Conservation (phyloP, 1,284 basidiomycete species). For the Malassezia globosa region DNA sequence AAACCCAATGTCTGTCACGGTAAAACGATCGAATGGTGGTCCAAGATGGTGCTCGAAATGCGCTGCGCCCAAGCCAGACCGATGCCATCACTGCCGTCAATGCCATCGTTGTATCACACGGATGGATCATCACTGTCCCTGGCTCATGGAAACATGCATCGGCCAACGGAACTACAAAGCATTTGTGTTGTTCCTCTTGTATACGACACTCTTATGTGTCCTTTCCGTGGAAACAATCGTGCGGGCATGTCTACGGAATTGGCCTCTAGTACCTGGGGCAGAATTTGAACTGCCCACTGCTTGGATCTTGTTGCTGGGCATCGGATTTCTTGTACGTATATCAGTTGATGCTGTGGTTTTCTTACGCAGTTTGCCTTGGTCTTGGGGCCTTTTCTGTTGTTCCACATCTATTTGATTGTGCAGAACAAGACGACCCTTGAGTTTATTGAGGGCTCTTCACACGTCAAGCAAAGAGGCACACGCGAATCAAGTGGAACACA, state of each 20-base stretch:
- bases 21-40: conserved; percentile 30
- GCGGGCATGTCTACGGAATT: neutral
- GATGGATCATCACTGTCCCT: conserved; percentile 60
- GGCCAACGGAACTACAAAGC: conserved; percentile 66
- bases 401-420: conserved; percentile 43
- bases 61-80: conserved; percentile 56
- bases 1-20: conserved; percentile 13
- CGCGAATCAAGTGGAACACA: neutral
- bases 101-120: conserved; percentile 63
- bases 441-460: conserved; percentile 41
- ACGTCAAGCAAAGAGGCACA: neutral
- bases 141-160: conserved; percentile 67
- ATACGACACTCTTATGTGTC: neutral
- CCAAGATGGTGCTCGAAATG: conserved; percentile 43
- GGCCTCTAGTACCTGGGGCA: neutral
- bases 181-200: conserved; percentile 71
- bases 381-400: conserved; percentile 34
- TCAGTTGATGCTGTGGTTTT: no score
- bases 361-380: conserved; percentile 16
- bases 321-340: conserved; percentile 7
- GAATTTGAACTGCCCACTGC: conserved; percentile 31
- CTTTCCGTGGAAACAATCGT: conserved; percentile 2
- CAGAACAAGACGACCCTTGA: conserved; percentile 48
- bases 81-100: conserved; percentile 63
- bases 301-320: conserved; percentile 40